phyloP scores from a whole-genome alignment of 192 early-diverging fungal species.

The Allomyces javanicus region DNA sequence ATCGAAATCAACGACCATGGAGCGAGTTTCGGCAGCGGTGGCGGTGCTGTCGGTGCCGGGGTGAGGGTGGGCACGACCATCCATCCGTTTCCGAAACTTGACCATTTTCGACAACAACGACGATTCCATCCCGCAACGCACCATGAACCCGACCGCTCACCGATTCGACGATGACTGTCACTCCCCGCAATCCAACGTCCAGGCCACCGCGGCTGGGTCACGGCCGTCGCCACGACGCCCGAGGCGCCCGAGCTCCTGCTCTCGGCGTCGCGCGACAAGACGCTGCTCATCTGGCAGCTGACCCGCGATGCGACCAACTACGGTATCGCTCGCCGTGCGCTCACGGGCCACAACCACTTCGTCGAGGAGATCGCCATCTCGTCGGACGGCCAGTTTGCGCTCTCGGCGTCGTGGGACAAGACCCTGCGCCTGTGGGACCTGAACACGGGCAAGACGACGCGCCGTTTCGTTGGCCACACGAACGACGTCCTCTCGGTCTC shows the following conservation, averaged over 20 bases:
- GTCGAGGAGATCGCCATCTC: conserved; percentile 97
- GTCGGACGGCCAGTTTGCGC: conserved; percentile 94
- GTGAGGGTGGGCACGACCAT: too few relatives aligned
- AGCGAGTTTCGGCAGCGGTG: too few relatives aligned
- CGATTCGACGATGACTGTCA: too few relatives aligned
- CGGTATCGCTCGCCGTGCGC: conserved; percentile 71
- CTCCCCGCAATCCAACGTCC: background rate
- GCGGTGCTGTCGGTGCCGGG: too few relatives aligned
- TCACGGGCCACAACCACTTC: conserved; percentile 98
- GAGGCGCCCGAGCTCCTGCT: conserved; percentile 93
- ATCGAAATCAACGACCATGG: background rate
- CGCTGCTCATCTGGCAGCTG: conserved; percentile 94
- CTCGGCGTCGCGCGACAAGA: conserved; percentile 97
- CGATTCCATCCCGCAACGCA: too few relatives aligned
- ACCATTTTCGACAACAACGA: too few relatives aligned
- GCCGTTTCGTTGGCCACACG: conserved; percentile 91
- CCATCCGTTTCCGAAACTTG: too few relatives aligned
- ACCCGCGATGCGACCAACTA: conserved; percentile 83
- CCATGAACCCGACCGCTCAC: too few relatives aligned
- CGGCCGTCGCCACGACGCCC: conserved; percentile 88
- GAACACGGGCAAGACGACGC: conserved; percentile 83
- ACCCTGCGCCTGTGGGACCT: conserved; percentile 99
- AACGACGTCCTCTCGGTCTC: conserved; percentile 96
- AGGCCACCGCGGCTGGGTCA: conserved; percentile 82
- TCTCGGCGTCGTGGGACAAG: conserved; percentile 99